Percentiles rank a stretch among this genome's conserved stretches.
phyloP scores from a whole-genome alignment of 2,329 filamentous ascomycete species.

The Chaetomium sp. region DNA sequence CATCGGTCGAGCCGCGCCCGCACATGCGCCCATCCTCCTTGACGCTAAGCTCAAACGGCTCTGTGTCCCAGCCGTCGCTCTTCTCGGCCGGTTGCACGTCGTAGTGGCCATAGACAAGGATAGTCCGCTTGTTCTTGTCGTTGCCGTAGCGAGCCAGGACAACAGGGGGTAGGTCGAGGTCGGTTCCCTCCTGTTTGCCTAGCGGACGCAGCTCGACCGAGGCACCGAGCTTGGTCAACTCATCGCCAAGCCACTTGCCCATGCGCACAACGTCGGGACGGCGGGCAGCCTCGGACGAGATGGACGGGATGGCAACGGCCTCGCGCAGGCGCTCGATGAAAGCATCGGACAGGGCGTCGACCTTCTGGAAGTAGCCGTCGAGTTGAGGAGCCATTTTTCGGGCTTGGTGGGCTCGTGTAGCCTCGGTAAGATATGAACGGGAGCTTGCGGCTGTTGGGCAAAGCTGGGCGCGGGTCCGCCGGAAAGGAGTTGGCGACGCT shows the following conservation, averaged over 20 bases:
- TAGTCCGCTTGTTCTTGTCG: constrained; percentile 87
- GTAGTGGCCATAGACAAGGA: constrained; percentile 97
- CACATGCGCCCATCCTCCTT: constrained; percentile 94
- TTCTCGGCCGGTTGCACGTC: constrained; percentile 93
- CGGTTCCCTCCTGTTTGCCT: constrained; percentile 85
- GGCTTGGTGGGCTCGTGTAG: constrained; percentile 52
- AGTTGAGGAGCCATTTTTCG: constrained; percentile 84
- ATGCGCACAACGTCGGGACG: constrained; percentile 92
- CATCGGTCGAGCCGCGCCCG: constrained; percentile 89
- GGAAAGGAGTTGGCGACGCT: not conserved
- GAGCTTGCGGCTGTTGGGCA: constrained; percentile 21
- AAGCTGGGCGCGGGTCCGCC: not conserved
- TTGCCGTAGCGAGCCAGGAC: constrained; percentile 87
- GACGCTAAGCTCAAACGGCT: constrained; percentile 83
- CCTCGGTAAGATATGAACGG: constrained; percentile 44
- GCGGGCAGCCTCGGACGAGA: constrained; percentile 85
- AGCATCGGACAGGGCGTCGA: constrained; percentile 68
- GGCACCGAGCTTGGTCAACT: constrained; percentile 79
- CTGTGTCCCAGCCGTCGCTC: constrained; percentile 91
- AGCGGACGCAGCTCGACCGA: constrained; percentile 79
- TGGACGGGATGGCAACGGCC: constrained; percentile 92
- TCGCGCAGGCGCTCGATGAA: constrained; percentile 88
- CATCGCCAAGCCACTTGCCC: constrained; percentile 80
- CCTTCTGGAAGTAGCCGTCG: constrained; percentile 87
- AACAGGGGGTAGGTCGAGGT: constrained; percentile 86